phyloP scores from a whole-genome alignment of 345 rosid species.

The Erodium maritimum region DNA sequence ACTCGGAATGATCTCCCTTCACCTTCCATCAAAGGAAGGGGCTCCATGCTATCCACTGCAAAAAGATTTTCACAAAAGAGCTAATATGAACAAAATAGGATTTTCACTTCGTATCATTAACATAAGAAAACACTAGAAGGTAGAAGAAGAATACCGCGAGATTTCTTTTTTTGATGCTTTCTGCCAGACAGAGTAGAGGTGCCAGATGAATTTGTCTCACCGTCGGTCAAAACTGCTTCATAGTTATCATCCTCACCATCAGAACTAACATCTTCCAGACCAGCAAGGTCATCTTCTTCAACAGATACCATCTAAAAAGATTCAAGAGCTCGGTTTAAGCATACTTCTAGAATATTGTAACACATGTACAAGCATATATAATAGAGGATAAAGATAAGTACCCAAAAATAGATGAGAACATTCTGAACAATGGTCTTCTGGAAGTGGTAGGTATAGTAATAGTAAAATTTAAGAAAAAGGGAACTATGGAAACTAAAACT shows the following conservation, averaged over 20 bases:
- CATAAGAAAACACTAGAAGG: conserved; percentile 1
- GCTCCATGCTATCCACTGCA: conserved; percentile 59
- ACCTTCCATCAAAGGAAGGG: conserved; percentile 96
- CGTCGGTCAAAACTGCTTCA: conserved; percentile 85
- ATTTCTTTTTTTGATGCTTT: conserved; percentile 63
- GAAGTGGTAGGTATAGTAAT: background rate
- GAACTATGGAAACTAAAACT: background rate
- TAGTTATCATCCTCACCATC: conserved; percentile 94
- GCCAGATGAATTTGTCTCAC: conserved; percentile 67
- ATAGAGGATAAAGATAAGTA: background rate
- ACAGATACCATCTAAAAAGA: conserved; percentile 75
- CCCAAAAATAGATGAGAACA: background rate
- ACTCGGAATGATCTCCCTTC: conserved; percentile 94
- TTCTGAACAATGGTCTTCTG: background rate
- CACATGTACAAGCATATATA: too few relatives aligned
- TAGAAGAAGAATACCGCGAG: conserved; percentile 43
- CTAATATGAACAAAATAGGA: background rate
- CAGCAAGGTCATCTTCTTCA: conserved; percentile 99
- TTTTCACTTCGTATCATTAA: background rate
- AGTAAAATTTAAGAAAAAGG: too few relatives aligned
- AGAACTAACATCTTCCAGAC: conserved; percentile 92
- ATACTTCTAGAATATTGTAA: background rate
- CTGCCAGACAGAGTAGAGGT: conserved; percentile 37
- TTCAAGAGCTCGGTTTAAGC: background rate
- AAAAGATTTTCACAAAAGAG: conserved; percentile 11